Evolutionary conservation across 257 asterid genomes (phyloP), one percentile per base, ranked within the genome.

Genomic region (Vinca minor): DNA sequence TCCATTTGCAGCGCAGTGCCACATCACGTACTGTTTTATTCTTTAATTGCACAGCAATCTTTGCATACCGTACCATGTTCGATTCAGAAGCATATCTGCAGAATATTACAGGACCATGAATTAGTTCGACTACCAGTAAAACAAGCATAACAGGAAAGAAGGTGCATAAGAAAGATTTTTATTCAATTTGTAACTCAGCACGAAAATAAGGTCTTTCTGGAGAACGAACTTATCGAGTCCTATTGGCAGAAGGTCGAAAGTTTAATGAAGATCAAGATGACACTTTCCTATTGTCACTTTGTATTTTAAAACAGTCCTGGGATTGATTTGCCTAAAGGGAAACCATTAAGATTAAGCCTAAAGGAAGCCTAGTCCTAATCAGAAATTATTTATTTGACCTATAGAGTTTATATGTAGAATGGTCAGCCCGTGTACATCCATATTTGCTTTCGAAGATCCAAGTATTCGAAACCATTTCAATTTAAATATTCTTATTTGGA

Each of bases 1-100:
- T 89, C 98, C 98, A 92, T 83, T 85, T 81, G 83, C 87, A 92
- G 48, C 98, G 95, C 70, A 92, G 67, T 49, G 98, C 98, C 72
- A 92, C 98, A 69, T 92, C 98, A 1, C 98, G 87, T 5, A 92
- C 96, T 6, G 96, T 89, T 82, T 92, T 92, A 68, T 77, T 85
- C 56, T 83, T 81, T 31, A 92, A 76, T 68, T 63, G 78, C 77
- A 87, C 79, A 13, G 98, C 95, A 67, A 92, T 92, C 83, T 89
- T 92, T 1, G 98, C 95, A 70, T 92, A 92, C 28, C 93, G 84
- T 64, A 76, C 79, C 32, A 92, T 80, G 80, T 71, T 84, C 50
- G 96, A 75, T 69, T 89, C 95, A 20, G 85, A 64, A 15, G 96
- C 93, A 76, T 83, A 87, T 67, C 98, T 92, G 82, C 79, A 81